Percentiles rank a stretch among this genome's conserved stretches.
These are phyloP conservation scores for Camelina hispida DNA, from an alignment of 345 rosid genomes.

Conservation along the genomic window DNA sequence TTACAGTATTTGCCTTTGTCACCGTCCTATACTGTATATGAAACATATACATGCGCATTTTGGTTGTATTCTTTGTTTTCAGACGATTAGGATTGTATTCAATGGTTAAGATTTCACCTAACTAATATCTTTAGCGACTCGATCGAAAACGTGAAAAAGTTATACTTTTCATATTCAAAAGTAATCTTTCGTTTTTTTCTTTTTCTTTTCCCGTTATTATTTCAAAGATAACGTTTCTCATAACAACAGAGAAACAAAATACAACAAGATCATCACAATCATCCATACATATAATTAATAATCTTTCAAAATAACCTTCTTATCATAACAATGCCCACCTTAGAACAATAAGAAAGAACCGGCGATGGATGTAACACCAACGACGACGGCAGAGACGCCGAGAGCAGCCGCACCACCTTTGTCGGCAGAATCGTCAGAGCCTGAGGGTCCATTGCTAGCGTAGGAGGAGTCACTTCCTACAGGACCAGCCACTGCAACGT, in stretches of 20 bases:
- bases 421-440: slow-evolving; percentile 14
- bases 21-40: background rate
- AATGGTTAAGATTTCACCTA: background rate
- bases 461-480: slow-evolving; percentile 46
- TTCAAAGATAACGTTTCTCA: slow-evolving; percentile 26
- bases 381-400: slow-evolving; percentile 41
- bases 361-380: slow-evolving; percentile 45
- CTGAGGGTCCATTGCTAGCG: slow-evolving; percentile 11
- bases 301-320: background rate
- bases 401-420: slow-evolving; percentile 36
- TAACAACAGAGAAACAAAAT: background rate
- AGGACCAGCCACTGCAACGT: slow-evolving; percentile 53
- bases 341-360: slow-evolving; percentile 50
- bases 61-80: background rate
- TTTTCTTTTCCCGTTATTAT: background rate
- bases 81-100: background rate
- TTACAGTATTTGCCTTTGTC: too few species aligned
- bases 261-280: slow-evolving; percentile 42
- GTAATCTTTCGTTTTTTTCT: background rate
- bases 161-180: background rate
- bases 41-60: background rate
- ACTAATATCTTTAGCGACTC: background rate
- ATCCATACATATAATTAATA: slow-evolving; percentile 8
- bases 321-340: slow-evolving; percentile 20
- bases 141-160: background rate